phyloP scores from a whole-genome alignment of 306 rosid genomes.

The Corylus americana region DNA sequence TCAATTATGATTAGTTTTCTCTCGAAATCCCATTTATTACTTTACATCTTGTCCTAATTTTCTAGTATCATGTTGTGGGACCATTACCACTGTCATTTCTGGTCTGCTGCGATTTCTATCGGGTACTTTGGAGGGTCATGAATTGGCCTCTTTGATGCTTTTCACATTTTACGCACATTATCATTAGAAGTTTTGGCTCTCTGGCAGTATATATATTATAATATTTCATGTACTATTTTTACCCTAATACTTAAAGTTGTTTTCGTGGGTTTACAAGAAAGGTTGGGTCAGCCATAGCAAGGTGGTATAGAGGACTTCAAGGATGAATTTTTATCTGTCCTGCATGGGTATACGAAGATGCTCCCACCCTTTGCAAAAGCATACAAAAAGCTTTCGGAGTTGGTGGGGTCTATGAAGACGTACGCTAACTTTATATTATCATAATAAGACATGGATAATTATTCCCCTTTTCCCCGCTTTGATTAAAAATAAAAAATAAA shows the following conservation, averaged over 20 bases:
- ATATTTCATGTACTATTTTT: constrained; percentile 5
- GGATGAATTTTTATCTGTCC: background rate
- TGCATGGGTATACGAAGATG: background rate
- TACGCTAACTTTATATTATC: too few relatives aligned
- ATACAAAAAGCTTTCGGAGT: too few relatives aligned
- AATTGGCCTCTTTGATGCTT: background rate
- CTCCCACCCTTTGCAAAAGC: too few relatives aligned
- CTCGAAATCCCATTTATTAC: background rate
- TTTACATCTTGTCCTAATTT: background rate
- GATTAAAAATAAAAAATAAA: too few relatives aligned
- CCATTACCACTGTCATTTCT: background rate
- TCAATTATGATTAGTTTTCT: background rate
- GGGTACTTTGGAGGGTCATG: background rate
- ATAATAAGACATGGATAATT: too few relatives aligned
- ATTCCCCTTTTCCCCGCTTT: too few relatives aligned
- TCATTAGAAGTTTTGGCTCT: background rate
- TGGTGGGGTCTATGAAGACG: too few relatives aligned
- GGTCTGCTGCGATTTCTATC: background rate
- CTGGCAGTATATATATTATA: background rate
- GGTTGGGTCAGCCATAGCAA: constrained; percentile 55
- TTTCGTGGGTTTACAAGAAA: constrained; percentile 63
- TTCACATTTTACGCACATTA: background rate
- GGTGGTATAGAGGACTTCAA: background rate
- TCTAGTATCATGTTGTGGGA: background rate
- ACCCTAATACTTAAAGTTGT: constrained; percentile 6